Conservation (phyloP, 148 eudicot genomes). For the Mesembryanthemum crystallinum region DNA sequence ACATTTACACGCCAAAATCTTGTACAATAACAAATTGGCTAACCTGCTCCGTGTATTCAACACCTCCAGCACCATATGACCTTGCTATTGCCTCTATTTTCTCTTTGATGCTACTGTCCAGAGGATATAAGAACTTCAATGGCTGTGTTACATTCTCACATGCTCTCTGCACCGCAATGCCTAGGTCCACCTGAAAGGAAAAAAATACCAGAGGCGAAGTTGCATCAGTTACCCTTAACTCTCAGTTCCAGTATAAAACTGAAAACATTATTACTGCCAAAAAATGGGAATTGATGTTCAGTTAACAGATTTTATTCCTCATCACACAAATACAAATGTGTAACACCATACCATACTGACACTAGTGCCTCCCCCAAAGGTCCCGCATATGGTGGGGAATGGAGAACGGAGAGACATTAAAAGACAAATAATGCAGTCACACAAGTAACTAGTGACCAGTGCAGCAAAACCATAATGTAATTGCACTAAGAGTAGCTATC, state of each 20-base stretch:
- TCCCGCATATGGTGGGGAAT: neutral
- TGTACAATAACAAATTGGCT: neutral
- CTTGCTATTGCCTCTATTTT: constrained; percentile 95
- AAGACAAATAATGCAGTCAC: neutral
- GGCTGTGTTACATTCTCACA: constrained; percentile 76
- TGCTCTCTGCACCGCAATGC: constrained; percentile 91
- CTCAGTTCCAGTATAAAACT: neutral
- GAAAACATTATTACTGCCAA: neutral
- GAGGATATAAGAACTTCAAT: constrained; percentile 82
- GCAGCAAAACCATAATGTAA: neutral
- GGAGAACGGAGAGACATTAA: neutral
- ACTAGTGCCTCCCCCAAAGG: neutral
- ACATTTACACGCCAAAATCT: neutral
- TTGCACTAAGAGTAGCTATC: neutral
- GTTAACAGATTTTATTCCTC: neutral
- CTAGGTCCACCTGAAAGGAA: constrained; percentile 88
- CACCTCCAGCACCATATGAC: constrained; percentile 97
- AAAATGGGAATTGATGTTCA: neutral
- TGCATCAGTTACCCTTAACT: neutral
- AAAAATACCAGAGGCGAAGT: constrained; percentile 10
- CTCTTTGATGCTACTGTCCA: constrained; percentile 86
- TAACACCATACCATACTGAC: neutral
- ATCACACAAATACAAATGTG: neutral
- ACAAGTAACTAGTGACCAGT: neutral
- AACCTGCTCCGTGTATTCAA: constrained; percentile 94